phyloP scores from a whole-genome alignment of 2,329 filamentous ascomycete species.

The Phyllosticta citrichinensis region DNA sequence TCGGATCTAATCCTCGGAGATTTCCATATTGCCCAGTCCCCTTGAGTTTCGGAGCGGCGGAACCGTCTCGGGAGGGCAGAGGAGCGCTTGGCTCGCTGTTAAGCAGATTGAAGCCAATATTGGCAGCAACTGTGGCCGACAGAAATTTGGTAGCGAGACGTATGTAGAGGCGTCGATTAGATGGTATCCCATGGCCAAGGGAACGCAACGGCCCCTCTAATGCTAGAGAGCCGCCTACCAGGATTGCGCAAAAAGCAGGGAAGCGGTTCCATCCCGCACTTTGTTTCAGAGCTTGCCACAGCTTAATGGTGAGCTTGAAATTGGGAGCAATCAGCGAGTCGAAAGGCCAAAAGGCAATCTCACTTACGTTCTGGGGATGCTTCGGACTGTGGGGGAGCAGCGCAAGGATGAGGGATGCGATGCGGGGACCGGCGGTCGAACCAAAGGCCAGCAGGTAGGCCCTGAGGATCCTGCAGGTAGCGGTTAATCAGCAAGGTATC shows the following conservation, averaged over 20 bases:
- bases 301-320: slow-evolving; percentile 22
- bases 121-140: slow-evolving; percentile 39
- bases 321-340: neutral
- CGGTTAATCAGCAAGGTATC: neutral
- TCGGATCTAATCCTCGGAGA: neutral
- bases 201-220: slow-evolving; percentile 26
- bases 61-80: neutral
- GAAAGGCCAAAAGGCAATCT: neutral
- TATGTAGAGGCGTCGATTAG: neutral
- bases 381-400: slow-evolving; percentile 1
- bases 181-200: neutral
- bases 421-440: slow-evolving; percentile 36
- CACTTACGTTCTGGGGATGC: slow-evolving; percentile 9
- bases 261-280: slow-evolving; percentile 38
- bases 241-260: slow-evolving; percentile 41
- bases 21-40: neutral
- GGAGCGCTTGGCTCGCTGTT: slow-evolving; percentile 27
- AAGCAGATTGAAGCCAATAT: slow-evolving; percentile 38
- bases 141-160: slow-evolving; percentile 22
- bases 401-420: slow-evolving; percentile 23
- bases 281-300: slow-evolving; percentile 28
- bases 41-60: neutral
- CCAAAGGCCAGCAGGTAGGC: slow-evolving; percentile 24
- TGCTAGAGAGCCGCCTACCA: slow-evolving; percentile 43
- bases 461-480: slow-evolving; percentile 7